These are phyloP conservation scores for Naganishia vaughanmartiniae DNA, from an alignment of 768 basidiomycete species.

Conservation along the genomic window DNA sequence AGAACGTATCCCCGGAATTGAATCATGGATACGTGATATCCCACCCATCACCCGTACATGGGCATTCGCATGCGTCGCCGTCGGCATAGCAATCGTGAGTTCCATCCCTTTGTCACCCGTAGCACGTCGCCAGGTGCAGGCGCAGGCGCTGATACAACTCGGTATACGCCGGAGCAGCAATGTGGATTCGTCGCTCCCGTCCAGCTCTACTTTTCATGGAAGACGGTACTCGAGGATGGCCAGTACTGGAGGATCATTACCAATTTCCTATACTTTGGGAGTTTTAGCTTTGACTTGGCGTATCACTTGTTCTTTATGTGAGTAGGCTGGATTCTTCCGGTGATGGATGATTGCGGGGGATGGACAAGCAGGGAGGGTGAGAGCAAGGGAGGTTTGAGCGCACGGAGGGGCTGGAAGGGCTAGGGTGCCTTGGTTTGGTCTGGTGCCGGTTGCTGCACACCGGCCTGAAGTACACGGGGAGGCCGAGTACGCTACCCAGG, in stretches of 20 bases:
- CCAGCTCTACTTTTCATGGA: slow-evolving; percentile 89
- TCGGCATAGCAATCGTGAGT: slow-evolving; percentile 82
- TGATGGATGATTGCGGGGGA: not conserved
- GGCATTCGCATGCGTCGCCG: slow-evolving; percentile 73
- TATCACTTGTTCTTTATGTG: slow-evolving; percentile 99
- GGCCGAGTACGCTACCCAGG: no score
- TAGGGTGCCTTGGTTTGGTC: no score
- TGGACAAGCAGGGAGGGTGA: no score
- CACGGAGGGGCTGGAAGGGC: no score
- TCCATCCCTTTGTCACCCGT: not conserved
- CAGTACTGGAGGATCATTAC: slow-evolving; percentile 85
- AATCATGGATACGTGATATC: slow-evolving; percentile 86
- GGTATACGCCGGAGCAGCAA: slow-evolving; percentile 61
- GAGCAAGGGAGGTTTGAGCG: no score
- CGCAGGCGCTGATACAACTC: no score
- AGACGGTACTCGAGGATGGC: slow-evolving; percentile 72
- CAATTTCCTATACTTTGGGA: slow-evolving; percentile 94
- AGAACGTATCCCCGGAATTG: slow-evolving; percentile 58
- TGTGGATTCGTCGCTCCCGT: slow-evolving; percentile 83
- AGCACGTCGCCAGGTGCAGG: no score
- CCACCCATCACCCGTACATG: slow-evolving; percentile 87
- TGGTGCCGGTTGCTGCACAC: no score
- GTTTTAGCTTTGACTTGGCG: slow-evolving; percentile 85
- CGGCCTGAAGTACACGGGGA: no score
- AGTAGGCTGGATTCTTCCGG: slow-evolving; percentile 48